Percentiles rank a stretch among this genome's conserved stretches.
These are phyloP conservation scores for Corynascus novoguineensis DNA, from an alignment of 495 filamentous ascomycete species.

Conservation along the genomic window DNA sequence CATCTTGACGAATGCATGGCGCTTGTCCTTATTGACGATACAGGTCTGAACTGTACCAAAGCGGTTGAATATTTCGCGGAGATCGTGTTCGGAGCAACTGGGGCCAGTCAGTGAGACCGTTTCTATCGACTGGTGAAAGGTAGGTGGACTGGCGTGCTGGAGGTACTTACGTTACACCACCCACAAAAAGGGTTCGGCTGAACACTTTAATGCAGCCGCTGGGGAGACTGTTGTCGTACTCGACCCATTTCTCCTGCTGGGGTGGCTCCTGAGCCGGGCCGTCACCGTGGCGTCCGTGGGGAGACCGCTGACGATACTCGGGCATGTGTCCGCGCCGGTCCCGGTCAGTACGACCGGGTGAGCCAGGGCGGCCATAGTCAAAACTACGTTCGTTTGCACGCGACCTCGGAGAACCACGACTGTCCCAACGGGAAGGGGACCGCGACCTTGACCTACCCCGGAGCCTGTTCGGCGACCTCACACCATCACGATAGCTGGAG, in stretches of 20 bases:
- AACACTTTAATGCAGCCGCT: constrained; percentile 81
- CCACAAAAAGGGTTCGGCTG: constrained; percentile 92
- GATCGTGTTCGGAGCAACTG: constrained; percentile 71
- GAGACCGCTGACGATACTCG: constrained; percentile 83
- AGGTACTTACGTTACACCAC: constrained; percentile 78
- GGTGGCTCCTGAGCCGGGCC: constrained; percentile 41
- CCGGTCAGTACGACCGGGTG: constrained; percentile 55
- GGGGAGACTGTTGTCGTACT: constrained; percentile 69
- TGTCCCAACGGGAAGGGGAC: constrained; percentile 62
- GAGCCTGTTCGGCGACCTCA: constrained; percentile 53
- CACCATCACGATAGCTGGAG: constrained; percentile 47
- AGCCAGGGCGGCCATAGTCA: constrained; percentile 36
- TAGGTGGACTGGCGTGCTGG: not conserved
- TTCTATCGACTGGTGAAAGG: not conserved
- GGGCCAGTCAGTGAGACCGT: constrained; percentile 2
- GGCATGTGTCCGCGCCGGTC: constrained; percentile 54
- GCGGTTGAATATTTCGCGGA: constrained; percentile 68
- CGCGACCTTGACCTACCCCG: constrained; percentile 71
- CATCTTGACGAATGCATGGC: constrained; percentile 99
- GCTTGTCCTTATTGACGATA: constrained; percentile 95
- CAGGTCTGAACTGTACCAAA: constrained; percentile 90
- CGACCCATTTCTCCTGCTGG: constrained; percentile 62
- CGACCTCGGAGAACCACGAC: constrained; percentile 38
- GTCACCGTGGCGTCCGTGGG: constrained; percentile 55
- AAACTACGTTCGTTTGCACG: constrained; percentile 39